These are phyloP conservation scores for Gamarada debralockiae DNA, from an alignment of 495 filamentous ascomycete species.

Conservation along the genomic window DNA sequence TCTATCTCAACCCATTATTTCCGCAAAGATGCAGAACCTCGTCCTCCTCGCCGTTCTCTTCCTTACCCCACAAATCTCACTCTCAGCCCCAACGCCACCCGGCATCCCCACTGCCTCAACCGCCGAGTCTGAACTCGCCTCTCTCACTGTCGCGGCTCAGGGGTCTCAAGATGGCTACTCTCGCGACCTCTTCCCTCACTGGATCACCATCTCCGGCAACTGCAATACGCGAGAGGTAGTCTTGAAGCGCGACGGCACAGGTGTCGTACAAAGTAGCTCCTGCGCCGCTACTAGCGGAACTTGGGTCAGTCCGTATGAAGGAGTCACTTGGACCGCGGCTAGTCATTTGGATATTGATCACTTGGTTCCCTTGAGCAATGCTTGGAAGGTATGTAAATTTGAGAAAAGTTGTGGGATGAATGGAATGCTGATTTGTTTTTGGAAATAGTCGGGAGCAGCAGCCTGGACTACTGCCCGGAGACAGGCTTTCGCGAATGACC, in stretches of 20 bases:
- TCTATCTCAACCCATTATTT: too few species aligned
- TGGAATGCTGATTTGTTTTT: neutral
- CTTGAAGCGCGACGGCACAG: conserved; percentile 62
- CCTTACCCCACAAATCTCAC: too few species aligned
- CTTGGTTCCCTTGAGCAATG: conserved; percentile 68
- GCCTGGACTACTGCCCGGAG: conserved; percentile 60
- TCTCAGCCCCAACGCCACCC: too few species aligned
- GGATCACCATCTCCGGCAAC: conserved; percentile 57
- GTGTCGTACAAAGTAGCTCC: conserved; percentile 42
- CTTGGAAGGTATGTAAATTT: conserved; percentile 58
- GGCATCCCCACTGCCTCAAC: conserved; percentile 52
- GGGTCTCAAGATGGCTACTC: conserved; percentile 51
- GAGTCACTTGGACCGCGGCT: conserved; percentile 59
- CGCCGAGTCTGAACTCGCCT: conserved; percentile 51
- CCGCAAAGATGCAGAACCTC: too few species aligned
- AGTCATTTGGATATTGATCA: conserved; percentile 74
- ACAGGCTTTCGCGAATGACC: conserved; percentile 67
- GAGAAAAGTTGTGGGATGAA: neutral
- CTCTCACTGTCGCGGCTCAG: conserved; percentile 48
- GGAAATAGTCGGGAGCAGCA: conserved; percentile 49
- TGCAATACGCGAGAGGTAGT: conserved; percentile 66
- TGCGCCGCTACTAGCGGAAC: conserved; percentile 56
- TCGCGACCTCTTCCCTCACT: conserved; percentile 63
- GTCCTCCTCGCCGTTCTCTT: too few species aligned
- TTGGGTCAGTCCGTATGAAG: conserved; percentile 68